phyloP scores from a whole-genome alignment of 805 yeast genomes.

The Kockiozyma suomiensis region DNA sequence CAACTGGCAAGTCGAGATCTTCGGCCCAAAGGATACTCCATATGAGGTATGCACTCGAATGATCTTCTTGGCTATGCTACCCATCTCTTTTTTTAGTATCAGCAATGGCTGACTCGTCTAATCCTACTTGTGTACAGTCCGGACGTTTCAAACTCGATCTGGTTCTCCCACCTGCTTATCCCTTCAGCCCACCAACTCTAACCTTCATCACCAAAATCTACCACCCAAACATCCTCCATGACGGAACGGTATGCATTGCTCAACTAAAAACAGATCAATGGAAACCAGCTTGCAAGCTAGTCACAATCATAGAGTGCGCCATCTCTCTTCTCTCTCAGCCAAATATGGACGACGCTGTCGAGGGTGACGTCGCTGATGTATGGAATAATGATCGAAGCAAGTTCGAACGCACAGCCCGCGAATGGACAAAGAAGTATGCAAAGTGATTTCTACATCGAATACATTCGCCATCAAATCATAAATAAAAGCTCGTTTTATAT shows the following conservation, averaged over 20 bases:
- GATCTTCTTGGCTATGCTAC: not conserved
- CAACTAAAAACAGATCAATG: constrained; percentile 81
- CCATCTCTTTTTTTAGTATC: not conserved
- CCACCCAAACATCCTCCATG: constrained; percentile 84
- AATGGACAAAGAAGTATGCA: constrained; percentile 62
- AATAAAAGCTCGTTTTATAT: not conserved
- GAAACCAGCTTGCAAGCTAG: constrained; percentile 88
- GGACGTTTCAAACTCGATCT: constrained; percentile 85
- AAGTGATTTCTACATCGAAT: not conserved
- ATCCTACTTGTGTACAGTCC: constrained; percentile 48
- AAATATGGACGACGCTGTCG: constrained; percentile 88
- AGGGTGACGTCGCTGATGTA: constrained; percentile 85
- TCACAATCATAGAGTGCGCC: constrained; percentile 78
- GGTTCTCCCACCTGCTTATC: constrained; percentile 89
- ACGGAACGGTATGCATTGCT: constrained; percentile 85
- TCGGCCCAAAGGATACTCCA: constrained; percentile 86
- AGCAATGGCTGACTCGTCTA: too few species aligned
- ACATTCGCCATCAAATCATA: not conserved
- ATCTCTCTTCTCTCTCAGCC: constrained; percentile 85
- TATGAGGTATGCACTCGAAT: constrained; percentile 42
- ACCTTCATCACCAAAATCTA: constrained; percentile 81
- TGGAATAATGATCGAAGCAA: constrained; percentile 80
- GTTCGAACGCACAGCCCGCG: constrained; percentile 85
- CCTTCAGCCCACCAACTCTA: constrained; percentile 83
- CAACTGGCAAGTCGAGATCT: constrained; percentile 91